Conservation (phyloP, 805 yeast genomes). For the Candida saitoana region DNA sequence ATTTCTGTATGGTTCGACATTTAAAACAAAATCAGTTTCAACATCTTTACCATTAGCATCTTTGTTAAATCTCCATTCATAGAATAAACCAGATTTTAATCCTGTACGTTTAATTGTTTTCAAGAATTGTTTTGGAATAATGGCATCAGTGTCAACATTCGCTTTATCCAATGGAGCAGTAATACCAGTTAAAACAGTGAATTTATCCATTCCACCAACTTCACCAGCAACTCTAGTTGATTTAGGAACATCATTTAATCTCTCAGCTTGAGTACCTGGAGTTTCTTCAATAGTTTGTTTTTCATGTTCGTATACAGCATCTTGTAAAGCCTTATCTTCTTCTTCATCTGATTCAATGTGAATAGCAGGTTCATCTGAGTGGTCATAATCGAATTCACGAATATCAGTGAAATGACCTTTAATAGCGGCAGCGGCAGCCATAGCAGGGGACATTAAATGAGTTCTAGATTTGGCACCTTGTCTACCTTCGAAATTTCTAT, state of each 20-base stretch:
- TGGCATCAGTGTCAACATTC: conserved; percentile 97
- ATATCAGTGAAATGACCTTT: conserved; percentile 88
- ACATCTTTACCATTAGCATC: conserved; percentile 70
- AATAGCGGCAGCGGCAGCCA: conserved; percentile 99
- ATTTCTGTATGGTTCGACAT: conserved; percentile 74
- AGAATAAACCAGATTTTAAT: conserved; percentile 80
- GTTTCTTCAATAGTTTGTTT: conserved; percentile 56
- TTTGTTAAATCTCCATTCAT: conserved; percentile 72
- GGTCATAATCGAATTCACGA: conserved; percentile 68
- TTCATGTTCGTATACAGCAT: conserved; percentile 69
- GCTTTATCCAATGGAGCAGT: conserved; percentile 95
- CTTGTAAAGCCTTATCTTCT: conserved; percentile 56
- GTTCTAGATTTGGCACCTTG: conserved; percentile 97
- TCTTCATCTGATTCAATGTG: conserved; percentile 37
- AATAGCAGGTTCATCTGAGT: conserved; percentile 58
- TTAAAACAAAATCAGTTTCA: conserved; percentile 86
- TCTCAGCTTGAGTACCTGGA: conserved; percentile 52
- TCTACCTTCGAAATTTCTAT: conserved; percentile 98
- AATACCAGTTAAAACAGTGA: conserved; percentile 70
- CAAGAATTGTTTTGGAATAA: conserved; percentile 96
- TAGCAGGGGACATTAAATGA: conserved; percentile 96
- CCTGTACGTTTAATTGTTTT: conserved; percentile 98
- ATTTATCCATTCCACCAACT: conserved; percentile 62
- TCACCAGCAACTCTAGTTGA: conserved; percentile 23
- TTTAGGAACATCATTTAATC: conserved; percentile 61